Evolutionary conservation across 768 basidiomycete genomes (phyloP), one percentile per base, ranked within the genome.

Genomic region (Tulasnella sp.): DNA sequence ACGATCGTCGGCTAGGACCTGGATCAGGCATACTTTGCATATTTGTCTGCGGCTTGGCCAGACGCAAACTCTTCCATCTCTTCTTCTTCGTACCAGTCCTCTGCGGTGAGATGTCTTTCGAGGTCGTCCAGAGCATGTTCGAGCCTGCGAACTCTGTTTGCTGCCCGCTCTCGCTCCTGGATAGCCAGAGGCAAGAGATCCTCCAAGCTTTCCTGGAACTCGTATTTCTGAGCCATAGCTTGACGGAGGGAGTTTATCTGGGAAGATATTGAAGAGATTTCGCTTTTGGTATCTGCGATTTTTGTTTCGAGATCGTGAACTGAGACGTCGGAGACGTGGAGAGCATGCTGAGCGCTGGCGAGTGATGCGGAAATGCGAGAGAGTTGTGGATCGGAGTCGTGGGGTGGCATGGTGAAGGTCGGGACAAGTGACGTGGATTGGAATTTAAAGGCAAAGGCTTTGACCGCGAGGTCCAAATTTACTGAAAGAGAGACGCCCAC

Each of bases 31-130:
- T 40, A 72, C 71, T 46, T 72, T 46, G 29, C 44, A 23, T 40
- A 72, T 11, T 46, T 40, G 26, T 72, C 71, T 40, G 71, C 71
- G 23, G 44, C 44, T 1, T 40, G 71, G 13, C 71, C 71, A 6
- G 39, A n/a, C 13, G 71, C 29, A 29, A 72, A 46, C 18, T 72
- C 32, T 26, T 72, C 71, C 39, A 46, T 46, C 39, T 72, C 71
- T 46, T 72, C 71, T 42, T 72, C 71, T 40, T 40, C 71, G 39
- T 40, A 72, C 71, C 71, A 72, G 20, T 72, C 39, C 37, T 72
- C 71, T n/a, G 71, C 71, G 23, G 39, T 40, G 71, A 72, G 71
- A 40, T 72, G 37, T 23, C 71, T 46, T 37, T 72, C 71, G 20
- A 72, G 39, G n/a, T 40, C 71, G 71, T 26, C n/a, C 29, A 72